phyloP scores from a whole-genome alignment of 306 rosid species.

The Cicer bijugum region DNA sequence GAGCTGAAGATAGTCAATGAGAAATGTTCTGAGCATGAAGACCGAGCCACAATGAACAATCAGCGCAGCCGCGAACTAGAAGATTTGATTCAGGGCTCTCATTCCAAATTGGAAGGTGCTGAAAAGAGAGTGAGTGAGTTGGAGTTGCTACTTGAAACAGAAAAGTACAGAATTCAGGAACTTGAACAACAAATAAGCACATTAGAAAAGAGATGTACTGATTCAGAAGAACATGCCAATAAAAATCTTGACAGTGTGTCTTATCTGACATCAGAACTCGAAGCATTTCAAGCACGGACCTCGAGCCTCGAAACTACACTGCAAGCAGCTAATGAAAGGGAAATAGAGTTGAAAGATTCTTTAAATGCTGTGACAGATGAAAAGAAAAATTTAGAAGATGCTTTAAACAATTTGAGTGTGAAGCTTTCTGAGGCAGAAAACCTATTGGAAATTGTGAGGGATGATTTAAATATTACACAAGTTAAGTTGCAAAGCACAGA shows the following conservation, averaged over 20 bases:
- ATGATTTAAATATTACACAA: conserved; percentile 74
- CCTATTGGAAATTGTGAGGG: conserved; percentile 66
- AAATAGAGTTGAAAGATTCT: conserved; percentile 63
- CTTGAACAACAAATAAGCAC: conserved; percentile 78
- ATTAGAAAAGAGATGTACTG: conserved; percentile 62
- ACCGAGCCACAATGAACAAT: conserved; percentile 65
- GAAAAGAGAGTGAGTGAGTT: conserved; percentile 73
- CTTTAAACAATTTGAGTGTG: conserved; percentile 54
- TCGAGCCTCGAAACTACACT: conserved; percentile 67
- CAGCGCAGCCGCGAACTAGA: conserved; percentile 85
- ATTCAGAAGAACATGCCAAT: conserved; percentile 64
- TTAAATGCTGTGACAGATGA: conserved; percentile 61
- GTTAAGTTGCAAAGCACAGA: conserved; percentile 69
- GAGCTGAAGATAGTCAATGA: conserved; percentile 62
- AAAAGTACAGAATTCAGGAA: conserved; percentile 87
- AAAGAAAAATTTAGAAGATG: conserved; percentile 70
- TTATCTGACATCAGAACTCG: conserved; percentile 69
- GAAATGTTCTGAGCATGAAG: conserved; percentile 82
- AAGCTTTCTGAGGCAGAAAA: conserved; percentile 80
- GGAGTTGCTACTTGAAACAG: conserved; percentile 86
- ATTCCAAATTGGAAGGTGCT: conserved; percentile 68
- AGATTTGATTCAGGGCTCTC: conserved; percentile 79
- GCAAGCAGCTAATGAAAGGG: conserved; percentile 64
- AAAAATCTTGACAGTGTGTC: conserved; percentile 60
- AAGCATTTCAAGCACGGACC: conserved; percentile 66